Evolutionary conservation across 78 protist genomes (phyloP).

Genomic region (Emiliania huxleyi): DNA sequence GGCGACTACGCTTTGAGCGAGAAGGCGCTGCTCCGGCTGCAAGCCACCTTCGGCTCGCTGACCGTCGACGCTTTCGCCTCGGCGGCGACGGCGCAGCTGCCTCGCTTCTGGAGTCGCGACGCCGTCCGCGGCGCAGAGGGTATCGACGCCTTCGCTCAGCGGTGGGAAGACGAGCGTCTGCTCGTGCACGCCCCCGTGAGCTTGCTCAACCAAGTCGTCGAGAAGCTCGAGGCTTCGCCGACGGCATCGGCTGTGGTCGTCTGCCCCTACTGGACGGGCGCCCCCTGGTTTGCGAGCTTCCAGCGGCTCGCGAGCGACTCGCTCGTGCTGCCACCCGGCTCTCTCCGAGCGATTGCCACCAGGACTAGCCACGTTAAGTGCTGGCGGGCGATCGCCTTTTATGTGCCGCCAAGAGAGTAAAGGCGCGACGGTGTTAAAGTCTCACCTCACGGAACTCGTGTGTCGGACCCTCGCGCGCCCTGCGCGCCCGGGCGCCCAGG

Average conservation of each 20-base stretch:
- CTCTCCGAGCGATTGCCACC: not conserved
- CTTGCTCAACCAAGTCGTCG: not conserved
- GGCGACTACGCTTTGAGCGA: not conserved
- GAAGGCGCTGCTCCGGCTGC: not conserved
- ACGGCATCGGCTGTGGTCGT: not conserved
- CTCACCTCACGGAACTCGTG: no score
- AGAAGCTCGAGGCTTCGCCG: not conserved
- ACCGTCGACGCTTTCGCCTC: constrained; percentile 18
- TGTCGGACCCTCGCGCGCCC: no score
- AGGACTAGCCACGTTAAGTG: not conserved
- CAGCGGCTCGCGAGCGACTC: not conserved
- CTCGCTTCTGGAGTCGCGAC: not conserved
- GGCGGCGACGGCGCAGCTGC: not conserved
- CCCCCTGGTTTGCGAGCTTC: not conserved
- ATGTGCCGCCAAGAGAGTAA: not conserved
- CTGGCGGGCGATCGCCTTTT: not conserved
- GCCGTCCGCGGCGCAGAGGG: not conserved
- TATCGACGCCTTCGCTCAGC: not conserved
- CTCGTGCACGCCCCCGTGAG: not conserved
- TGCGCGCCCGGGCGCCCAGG: no score
- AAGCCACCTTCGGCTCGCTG: not conserved
- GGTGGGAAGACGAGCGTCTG: not conserved
- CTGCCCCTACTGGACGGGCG: not conserved
- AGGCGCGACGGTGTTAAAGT: no score
- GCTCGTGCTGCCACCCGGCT: not conserved